Evolutionary conservation across 2,329 filamentous ascomycete genomes (phyloP), one percentile per base, ranked within the genome.

Genomic region (Tothia fuscella): DNA sequence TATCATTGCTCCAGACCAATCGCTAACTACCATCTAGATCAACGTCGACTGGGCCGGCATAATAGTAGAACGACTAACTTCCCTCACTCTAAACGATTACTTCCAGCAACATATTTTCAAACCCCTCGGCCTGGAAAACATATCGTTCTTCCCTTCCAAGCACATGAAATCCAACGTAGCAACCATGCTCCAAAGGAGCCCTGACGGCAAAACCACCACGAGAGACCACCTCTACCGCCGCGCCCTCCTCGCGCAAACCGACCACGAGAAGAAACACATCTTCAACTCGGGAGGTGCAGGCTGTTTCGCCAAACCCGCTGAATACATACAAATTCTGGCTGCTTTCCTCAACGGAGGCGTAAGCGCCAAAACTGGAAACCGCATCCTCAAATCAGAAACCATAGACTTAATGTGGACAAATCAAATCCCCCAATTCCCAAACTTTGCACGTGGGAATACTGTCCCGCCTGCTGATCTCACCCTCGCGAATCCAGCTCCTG

Each of bases 321-420:
- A 82, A 34, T 82, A 79, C 49, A 64, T 65, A 43, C 72, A 74
- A 46, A 66, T 82, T 17, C 65, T 84, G 3, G 67, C 74, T 0
- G 65, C 69, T 0, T 59, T 85, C 2, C 59, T 83, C 20, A 84
- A 84, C 52, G 61, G 78, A 46, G 80, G 80, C 34, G 71, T 62
- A 0, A 76, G 69, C 25, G 73, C 79, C 0, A 63, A 50, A 0
- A 82, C 75, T 0, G 68, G 70, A 1, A 54, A 56, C 0, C 62
- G 64, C 39, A 68, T 84, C 24, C 63, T 84, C 5, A 60, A 64
- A 16, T 62, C 67, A 13, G 61, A 67, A 22, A 80, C 76, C 0
- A 70, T 84, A 0, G 66, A 77, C 10, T 57, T 70, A 24, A 79
- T 83, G 73, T 82, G 77, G 55, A 63, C 62, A 43, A 82, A 83